Percentiles rank a stretch among this genome's conserved stretches.
phyloP scores from a whole-genome alignment of 2,329 filamentous ascomycete species.

The Penicillium janthinellum region DNA sequence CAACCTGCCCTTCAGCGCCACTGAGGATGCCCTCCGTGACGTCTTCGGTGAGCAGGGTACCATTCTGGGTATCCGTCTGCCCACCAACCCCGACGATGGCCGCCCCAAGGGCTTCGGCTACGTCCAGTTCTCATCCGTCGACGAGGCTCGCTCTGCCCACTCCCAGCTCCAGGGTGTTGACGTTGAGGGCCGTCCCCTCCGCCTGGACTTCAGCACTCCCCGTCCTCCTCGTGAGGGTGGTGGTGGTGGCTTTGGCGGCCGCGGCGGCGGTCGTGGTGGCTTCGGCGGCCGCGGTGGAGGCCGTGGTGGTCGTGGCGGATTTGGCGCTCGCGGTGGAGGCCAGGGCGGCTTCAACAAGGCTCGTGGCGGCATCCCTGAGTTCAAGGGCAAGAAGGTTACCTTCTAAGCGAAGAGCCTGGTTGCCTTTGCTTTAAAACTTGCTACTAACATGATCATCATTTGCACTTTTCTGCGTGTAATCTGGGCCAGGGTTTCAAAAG shows the following conservation, averaged over 20 bases:
- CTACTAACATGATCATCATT: constrained; percentile 11
- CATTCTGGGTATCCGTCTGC: constrained; percentile 80
- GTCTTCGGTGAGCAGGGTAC: constrained; percentile 72
- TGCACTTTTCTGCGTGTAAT: constrained; percentile 23
- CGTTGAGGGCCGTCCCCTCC: constrained; percentile 71
- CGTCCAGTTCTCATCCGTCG: constrained; percentile 77
- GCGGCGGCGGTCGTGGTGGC: constrained; percentile 36
- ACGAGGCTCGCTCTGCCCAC: constrained; percentile 78
- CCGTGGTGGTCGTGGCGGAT: constrained; percentile 48
- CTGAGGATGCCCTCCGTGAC: constrained; percentile 72
- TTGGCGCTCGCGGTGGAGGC: constrained; percentile 47
- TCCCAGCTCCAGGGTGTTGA: constrained; percentile 70
- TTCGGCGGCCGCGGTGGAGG: constrained; percentile 47
- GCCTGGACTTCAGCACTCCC: constrained; percentile 78
- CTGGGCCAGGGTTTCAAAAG: constrained; percentile 26
- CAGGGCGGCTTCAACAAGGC: constrained; percentile 52
- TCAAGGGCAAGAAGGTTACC: constrained; percentile 78
- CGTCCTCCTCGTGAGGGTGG: constrained; percentile 58
- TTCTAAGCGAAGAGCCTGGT: constrained; percentile 51
- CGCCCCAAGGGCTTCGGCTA: constrained; percentile 92
- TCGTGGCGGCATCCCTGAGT: constrained; percentile 63
- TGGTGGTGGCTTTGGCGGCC: constrained; percentile 51
- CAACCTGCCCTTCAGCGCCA: constrained; percentile 82
- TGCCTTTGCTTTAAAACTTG: background rate
- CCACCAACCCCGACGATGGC: constrained; percentile 82